Evolutionary conservation across 257 asterid genomes (phyloP), one percentile per base, ranked within the genome.

Genomic region (Asclepias syriaca): DNA sequence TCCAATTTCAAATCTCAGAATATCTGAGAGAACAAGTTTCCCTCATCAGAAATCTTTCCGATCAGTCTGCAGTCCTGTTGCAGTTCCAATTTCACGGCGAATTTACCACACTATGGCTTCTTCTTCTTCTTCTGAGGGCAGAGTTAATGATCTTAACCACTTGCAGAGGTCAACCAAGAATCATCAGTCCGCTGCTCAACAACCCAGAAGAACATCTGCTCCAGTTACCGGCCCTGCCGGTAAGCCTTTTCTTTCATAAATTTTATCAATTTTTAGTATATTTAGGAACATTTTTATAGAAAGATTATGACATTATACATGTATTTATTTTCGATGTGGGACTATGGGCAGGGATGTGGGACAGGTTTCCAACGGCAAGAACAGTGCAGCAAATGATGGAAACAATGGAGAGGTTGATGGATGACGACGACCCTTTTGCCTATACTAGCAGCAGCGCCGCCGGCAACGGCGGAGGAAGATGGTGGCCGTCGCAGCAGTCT

Each of bases 361-460:
- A 88, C 77, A 85, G 90, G 79, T 88, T 84, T 57, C 96, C 96
- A 16, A 83, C 88, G 6, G 90, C 96, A 13, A 87, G 85, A 50
- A 90, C 97, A 65, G 86, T 90, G 75, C 91, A 90, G 54, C 93
- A 90, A 59, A 88, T 90, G 97, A 79, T 90, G 87, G 97, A 88
- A 6, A 85, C 96, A 37, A 90, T 90, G 97, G 93, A 90, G 7
- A 84, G 87, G 16, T 21, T 90, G 40, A 77, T 87, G 79, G 97
- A 88, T 18, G 96, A 85, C 51, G 97, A 88, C 21, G 93, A 85
- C 55, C 96, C 93, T 39, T 34, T 83, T 1, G 80, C 80, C 19
- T 84, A 82, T 69, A 68, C 51, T 45, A 34, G 39, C 39, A 34
- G 5, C 39, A 4, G 39, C 39, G 39, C 3, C 37, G 4, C 4